These are phyloP conservation scores for Talaromyces ruber DNA, from an alignment of 495 filamentous ascomycete species.

Conservation along the genomic window DNA sequence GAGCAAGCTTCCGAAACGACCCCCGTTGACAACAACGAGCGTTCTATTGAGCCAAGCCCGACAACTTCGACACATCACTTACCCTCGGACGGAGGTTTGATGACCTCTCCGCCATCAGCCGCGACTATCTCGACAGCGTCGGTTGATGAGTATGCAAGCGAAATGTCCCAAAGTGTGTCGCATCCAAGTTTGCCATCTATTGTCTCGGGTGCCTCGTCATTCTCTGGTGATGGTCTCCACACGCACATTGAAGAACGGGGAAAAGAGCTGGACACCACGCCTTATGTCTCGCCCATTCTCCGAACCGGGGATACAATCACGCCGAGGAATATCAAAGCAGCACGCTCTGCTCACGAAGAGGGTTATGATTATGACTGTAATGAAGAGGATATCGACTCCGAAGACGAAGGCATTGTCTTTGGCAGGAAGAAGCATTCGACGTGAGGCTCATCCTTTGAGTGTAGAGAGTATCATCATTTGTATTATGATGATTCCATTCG, in stretches of 20 bases:
- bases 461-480: neutral
- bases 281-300: slow-evolving; percentile 31
- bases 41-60: neutral
- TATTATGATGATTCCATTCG: neutral
- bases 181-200: slow-evolving; percentile 71
- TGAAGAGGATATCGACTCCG: slow-evolving; percentile 39
- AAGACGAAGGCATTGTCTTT: slow-evolving; percentile 41
- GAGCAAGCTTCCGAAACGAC: neutral
- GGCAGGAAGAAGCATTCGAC: slow-evolving; percentile 27
- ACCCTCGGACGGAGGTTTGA: slow-evolving; percentile 12
- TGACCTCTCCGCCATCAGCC: slow-evolving; percentile 48
- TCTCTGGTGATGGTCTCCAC: slow-evolving; percentile 43
- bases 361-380: slow-evolving; percentile 36
- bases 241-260: slow-evolving; percentile 17
- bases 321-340: slow-evolving; percentile 15
- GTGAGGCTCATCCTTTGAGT: neutral
- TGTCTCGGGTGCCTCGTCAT: slow-evolving; percentile 71
- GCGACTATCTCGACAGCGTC: slow-evolving; percentile 42
- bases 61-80: neutral
- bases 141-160: slow-evolving; percentile 45
- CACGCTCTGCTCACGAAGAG: slow-evolving; percentile 26
- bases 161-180: slow-evolving; percentile 55
- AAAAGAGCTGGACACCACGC: slow-evolving; percentile 16
- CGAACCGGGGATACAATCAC: slow-evolving; percentile 39
- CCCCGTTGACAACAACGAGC: neutral